Evolutionary conservation across 148 eudicot species (phyloP), one percentile per base, ranked within the genome.

Genomic region (Rheum nobile): DNA sequence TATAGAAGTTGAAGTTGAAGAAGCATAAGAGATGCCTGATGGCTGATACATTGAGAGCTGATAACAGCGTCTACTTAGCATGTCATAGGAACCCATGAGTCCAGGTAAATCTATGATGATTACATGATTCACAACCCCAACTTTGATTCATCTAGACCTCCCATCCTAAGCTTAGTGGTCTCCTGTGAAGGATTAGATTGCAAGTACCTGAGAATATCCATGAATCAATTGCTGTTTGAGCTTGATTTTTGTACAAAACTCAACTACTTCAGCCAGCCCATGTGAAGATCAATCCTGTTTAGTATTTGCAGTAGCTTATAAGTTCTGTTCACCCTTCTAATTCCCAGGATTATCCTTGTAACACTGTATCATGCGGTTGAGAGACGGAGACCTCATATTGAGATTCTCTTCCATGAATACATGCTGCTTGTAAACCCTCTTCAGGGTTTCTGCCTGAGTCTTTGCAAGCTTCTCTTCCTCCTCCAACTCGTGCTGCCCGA

Each of bases 401-500:
- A 50, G 26, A 1, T 50, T 50, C 14, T 24, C 67, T 57, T 54
- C 28, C 29, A 26, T 10, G 16, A 28, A 10, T 24, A 10, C 67
- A 57, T 26, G 67, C 0, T 24, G 5, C 13, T 10, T 26, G 17
- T 57, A 57, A 1, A 3, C 14, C 31, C 67, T 57, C 73, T 86
- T 81, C 52, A 91, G 72, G 11, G 82, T 31, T 41, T 84, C 86
- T 1, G 28, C 47, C 77, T 88, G 92, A 48, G 85, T 81, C 65
- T 84, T 83, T 24, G 87, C 82, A 22, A 91, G 90, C 38, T 89
- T 80, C 79, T 85, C 86, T 77, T 91, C 94, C 74, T 86, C 86
- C 34, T 71, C 85, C 67, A 65, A 77, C 73, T 81, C 88, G 31
- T 44, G 65, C 94, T 89, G 79, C 76, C 59, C n/a, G 72, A 43